Conservation (phyloP, 2,329 filamentous ascomycete genomes). For the Stemphylium vesicarium region DNA sequence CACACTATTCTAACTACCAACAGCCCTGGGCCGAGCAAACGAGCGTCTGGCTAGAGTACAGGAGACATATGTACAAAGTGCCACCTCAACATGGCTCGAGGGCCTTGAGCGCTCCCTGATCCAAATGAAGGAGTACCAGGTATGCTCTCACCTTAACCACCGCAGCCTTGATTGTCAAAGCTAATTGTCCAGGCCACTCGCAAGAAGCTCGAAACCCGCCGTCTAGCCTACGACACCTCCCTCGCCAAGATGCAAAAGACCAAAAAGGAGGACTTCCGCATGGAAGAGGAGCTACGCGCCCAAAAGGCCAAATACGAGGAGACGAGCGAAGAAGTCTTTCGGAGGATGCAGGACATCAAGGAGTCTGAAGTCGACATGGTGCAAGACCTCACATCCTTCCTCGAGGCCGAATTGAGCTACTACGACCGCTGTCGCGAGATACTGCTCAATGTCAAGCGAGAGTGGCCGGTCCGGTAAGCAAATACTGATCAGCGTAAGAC, state of each 20-base stretch:
- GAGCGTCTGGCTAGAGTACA: conserved; percentile 86
- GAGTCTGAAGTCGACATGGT: conserved; percentile 87
- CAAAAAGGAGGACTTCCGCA: conserved; percentile 89
- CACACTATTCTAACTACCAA: conserved; percentile 22
- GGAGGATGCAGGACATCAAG: conserved; percentile 96
- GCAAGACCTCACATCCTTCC: conserved; percentile 76
- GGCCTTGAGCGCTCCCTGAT: conserved; percentile 86
- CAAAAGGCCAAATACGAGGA: conserved; percentile 98
- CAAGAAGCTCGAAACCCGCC: conserved; percentile 91
- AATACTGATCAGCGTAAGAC: neutral
- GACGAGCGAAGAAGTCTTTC: conserved; percentile 86
- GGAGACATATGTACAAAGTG: conserved; percentile 78
- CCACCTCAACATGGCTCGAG: conserved; percentile 85
- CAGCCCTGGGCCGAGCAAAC: conserved; percentile 81
- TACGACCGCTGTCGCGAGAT: conserved; percentile 90
- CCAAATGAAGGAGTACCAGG: conserved; percentile 98
- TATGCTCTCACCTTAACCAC: conserved; percentile 51
- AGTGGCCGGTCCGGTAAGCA: conserved; percentile 69
- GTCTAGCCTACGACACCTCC: conserved; percentile 89
- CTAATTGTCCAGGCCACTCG: conserved; percentile 67
- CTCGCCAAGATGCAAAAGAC: conserved; percentile 90
- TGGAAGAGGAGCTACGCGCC: conserved; percentile 88
- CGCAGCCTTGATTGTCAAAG: neutral
- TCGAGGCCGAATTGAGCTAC: conserved; percentile 89
- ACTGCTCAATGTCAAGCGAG: conserved; percentile 70